Evolutionary conservation across 192 early-diverging fungal species (phyloP).

Genomic region (Chytriomyces sp.): DNA sequence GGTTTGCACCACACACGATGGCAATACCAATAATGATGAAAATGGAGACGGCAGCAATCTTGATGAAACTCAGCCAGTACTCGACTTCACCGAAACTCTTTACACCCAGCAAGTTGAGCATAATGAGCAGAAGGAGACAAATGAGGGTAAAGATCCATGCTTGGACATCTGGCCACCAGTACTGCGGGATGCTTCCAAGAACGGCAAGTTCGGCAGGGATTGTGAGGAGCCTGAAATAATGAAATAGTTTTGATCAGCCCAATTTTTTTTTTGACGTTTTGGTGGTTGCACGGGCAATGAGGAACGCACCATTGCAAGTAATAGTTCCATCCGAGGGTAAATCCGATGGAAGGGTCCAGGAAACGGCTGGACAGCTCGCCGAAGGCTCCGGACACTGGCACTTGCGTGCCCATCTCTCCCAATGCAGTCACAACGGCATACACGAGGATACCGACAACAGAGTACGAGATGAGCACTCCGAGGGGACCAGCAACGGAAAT

Average conservation of each 20-base stretch:
- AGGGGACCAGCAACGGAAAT: slow-evolving; percentile 75
- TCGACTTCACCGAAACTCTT: slow-evolving; percentile 73
- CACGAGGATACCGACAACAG: slow-evolving; percentile 35
- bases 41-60: slow-evolving; percentile 77
- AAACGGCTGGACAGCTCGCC: slow-evolving; percentile 81
- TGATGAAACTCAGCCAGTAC: slow-evolving; percentile 81
- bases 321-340: slow-evolving; percentile 49
- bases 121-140: slow-evolving; percentile 60
- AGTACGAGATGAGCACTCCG: slow-evolving; percentile 76
- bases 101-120: slow-evolving; percentile 69
- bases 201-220: slow-evolving; percentile 74
- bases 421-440: slow-evolving; percentile 66
- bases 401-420: slow-evolving; percentile 79
- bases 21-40: slow-evolving; percentile 80
- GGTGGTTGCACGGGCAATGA: neutral
- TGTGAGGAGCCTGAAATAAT: slow-evolving; percentile 38
- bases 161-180: slow-evolving; percentile 59
- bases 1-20: slow-evolving; percentile 66
- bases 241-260: neutral
- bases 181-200: slow-evolving; percentile 73
- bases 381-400: slow-evolving; percentile 79
- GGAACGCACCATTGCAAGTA: slow-evolving; percentile 41
- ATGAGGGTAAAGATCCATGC: slow-evolving; percentile 55
- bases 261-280: neutral
- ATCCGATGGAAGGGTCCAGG: slow-evolving; percentile 70